A percentile compares a stretch with the other conserved stretches of the same genome.
phyloP scores from a whole-genome alignment of 192 early-diverging fungal genomes.

The Gamsiella multidivaricata region DNA sequence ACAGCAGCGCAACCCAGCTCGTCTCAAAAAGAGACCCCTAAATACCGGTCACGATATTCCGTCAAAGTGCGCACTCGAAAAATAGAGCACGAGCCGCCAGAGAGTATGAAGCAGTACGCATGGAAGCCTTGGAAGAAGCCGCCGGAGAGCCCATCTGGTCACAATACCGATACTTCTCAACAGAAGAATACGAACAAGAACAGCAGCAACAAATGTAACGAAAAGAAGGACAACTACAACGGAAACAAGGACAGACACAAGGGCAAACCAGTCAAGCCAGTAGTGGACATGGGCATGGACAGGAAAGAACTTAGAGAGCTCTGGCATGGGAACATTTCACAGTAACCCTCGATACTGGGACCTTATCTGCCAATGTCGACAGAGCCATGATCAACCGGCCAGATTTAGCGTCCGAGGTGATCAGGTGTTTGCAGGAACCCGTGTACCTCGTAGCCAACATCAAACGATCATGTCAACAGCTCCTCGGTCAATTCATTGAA shows the following conservation, averaged over 20 bases:
- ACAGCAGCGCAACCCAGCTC: neutral
- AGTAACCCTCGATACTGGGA: conserved; percentile 7
- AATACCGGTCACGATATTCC: neutral
- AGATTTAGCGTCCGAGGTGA: neutral
- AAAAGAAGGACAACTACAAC: too few relatives aligned
- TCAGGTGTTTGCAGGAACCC: neutral
- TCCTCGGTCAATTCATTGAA: conserved; percentile 1
- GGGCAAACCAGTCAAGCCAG: too few relatives aligned
- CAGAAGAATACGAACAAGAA: neutral
- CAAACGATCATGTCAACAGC: neutral
- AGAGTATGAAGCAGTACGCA: neutral
- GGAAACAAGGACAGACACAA: too few relatives aligned
- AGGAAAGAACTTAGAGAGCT: neutral
- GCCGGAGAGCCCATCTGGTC: neutral
- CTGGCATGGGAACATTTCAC: conserved; percentile 2
- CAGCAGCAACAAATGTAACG: neutral
- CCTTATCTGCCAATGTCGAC: conserved; percentile 3
- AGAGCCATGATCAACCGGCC: neutral
- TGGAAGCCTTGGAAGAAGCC: neutral
- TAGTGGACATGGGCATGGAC: too few relatives aligned
- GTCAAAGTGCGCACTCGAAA: neutral
- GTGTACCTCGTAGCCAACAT: neutral
- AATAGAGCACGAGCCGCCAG: neutral
- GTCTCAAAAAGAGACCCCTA: conserved; percentile 19
- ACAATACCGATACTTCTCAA: neutral